phyloP scores from a whole-genome alignment of 805 yeast genomes.

The Ogataea parapolymorpha region DNA sequence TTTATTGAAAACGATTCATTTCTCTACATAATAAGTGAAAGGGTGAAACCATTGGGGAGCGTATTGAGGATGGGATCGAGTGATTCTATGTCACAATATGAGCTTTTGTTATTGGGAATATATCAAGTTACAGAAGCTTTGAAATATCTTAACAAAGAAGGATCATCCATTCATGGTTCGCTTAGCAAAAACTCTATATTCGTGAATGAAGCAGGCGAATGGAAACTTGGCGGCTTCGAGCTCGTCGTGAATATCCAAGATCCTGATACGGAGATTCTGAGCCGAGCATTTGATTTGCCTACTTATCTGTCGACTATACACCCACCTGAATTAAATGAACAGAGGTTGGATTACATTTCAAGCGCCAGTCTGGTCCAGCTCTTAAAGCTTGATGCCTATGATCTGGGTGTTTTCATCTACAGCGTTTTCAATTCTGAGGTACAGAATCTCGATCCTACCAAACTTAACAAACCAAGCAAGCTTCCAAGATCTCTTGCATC shows the following conservation, averaged over 20 bases:
- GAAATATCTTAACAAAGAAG: slow-evolving; percentile 55
- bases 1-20: slow-evolving; percentile 57
- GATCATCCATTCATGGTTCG: slow-evolving; percentile 61
- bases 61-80: slow-evolving; percentile 32
- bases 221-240: slow-evolving; percentile 85
- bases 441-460: slow-evolving; percentile 5
- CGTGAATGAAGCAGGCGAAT: slow-evolving; percentile 69
- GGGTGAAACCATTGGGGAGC: slow-evolving; percentile 49
- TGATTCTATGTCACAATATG: slow-evolving; percentile 25
- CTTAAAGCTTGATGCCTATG: slow-evolving; percentile 59
- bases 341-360: slow-evolving; percentile 1
- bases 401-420: slow-evolving; percentile 54
- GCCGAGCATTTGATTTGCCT: slow-evolving; percentile 26
- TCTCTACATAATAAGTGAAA: slow-evolving; percentile 65
- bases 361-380: slow-evolving; percentile 27
- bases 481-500: slow-evolving; percentile 39
- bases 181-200: slow-evolving; percentile 55
- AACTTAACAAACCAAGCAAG: slow-evolving; percentile 14
- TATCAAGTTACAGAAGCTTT: slow-evolving; percentile 53
- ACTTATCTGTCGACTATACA: slow-evolving; percentile 18
- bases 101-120: slow-evolving; percentile 50
- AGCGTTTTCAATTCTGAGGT: slow-evolving; percentile 38
- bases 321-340: slow-evolving; percentile 52
- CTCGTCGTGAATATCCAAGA: slow-evolving; percentile 50
- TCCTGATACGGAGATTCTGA: slow-evolving; percentile 33